Conservation (phyloP, 768 basidiomycete genomes). For the Paxillus involutus region DNA sequence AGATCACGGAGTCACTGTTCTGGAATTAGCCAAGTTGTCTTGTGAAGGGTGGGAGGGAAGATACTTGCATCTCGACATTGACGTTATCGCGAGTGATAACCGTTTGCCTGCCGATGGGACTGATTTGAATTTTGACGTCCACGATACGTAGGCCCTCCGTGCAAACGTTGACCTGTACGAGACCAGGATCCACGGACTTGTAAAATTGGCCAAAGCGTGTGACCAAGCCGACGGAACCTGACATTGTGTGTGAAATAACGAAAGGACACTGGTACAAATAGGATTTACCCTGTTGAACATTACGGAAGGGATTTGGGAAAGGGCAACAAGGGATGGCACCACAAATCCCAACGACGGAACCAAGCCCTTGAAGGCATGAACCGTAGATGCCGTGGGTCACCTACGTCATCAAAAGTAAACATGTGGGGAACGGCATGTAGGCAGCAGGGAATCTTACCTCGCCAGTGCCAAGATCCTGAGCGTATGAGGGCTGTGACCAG, state of each 20-base stretch:
- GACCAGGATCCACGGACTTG: constrained; percentile 91
- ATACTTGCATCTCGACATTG: constrained; percentile 82
- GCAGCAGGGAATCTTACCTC: constrained; percentile 38
- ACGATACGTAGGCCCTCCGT: constrained; percentile 84
- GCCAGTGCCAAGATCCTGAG: constrained; percentile 79
- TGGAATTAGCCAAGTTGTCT: background rate
- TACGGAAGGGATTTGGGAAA: constrained; percentile 80
- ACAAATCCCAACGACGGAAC: constrained; percentile 59
- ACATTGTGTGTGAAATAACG: constrained; percentile 17
- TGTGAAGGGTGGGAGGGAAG: background rate
- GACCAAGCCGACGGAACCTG: constrained; percentile 87
- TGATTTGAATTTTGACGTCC: constrained; percentile 96
- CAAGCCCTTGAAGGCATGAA: constrained; percentile 72
- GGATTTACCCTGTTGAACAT: constrained; percentile 74
- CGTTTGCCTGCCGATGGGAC: constrained; percentile 78
- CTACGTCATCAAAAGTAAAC: constrained; percentile 21
- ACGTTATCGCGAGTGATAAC: constrained; percentile 98
- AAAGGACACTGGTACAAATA: constrained; percentile 1
- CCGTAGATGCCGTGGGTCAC: constrained; percentile 89
- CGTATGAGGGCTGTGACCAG: constrained; percentile 72
- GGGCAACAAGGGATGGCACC: constrained; percentile 87
- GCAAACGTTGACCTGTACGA: constrained; percentile 92
- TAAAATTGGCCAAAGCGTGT: constrained; percentile 96
- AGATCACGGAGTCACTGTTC: constrained; percentile 84
- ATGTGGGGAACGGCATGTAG: background rate